Evolutionary conservation across 1,139 yeast genomes (phyloP), one percentile per base, ranked within the genome.

Genomic region (Saccharomyces hybrid): DNA sequence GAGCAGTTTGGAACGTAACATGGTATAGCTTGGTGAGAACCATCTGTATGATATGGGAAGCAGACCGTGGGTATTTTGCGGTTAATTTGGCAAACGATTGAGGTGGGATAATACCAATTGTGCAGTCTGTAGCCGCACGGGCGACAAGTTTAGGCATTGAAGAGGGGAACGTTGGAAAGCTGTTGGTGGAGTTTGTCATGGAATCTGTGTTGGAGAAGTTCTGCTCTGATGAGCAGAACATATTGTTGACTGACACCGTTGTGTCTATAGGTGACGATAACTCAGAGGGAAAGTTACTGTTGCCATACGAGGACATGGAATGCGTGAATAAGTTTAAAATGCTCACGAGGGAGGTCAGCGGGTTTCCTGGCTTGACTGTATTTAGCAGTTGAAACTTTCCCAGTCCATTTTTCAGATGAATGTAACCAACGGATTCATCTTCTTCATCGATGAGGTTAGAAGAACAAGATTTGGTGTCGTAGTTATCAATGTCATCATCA

Each of bases 31-130:
- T 79, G 1, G 96, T 86, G 58, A 91, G 75, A 16, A 93, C 89
- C 81, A 93, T 90, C 60, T 95, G 96, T 7, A 93, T 95, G 49
- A 93, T 91, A 69, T 91, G 97, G 0, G 97, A 88, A 0, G 97
- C 86, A 0, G 97, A 88, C 60, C 87, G 82, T 6, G 99, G 98
- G 66, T 84, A 88, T 62, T 84, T 88, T 42, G 75, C 67, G 13
- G 88, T 86, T 49, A 93, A 79, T 55, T 87, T 75, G 54, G 81
- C 79, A 63, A 93, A 93, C 0, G 98, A 89, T 56, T 82, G 83
- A 1, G 84, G 82, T 0, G 99, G 99, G 14, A 93, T 90, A 46
- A 93, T 86, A 0, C 98, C 97, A 55, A 93, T 84, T 0, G 98
- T 91, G 28, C 95, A 86, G 50, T 85, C 69, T 0, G 71, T 63